phyloP scores from a whole-genome alignment of 2,329 filamentous ascomycete species.

The Cyphellophora attinorum region DNA sequence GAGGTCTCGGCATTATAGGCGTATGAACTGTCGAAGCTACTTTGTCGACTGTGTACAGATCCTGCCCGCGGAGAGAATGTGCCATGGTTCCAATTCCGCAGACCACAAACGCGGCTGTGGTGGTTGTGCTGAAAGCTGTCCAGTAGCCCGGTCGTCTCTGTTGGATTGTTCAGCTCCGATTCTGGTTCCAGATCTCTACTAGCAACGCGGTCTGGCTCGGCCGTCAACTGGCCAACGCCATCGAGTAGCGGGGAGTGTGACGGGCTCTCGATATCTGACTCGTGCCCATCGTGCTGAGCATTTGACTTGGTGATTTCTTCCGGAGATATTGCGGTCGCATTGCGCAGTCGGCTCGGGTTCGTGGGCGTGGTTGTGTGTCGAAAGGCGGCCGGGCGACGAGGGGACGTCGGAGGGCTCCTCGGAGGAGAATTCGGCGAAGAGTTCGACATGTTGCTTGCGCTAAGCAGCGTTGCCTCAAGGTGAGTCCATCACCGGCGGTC shows the following conservation, averaged over 20 bases:
- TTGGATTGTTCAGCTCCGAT: too few relatives aligned
- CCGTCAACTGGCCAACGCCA: background rate
- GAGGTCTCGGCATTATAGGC: slow-evolving; percentile 3
- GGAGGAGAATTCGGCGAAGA: background rate
- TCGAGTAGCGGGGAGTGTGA: too few relatives aligned
- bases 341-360: slow-evolving; percentile 17
- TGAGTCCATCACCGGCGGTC: too few relatives aligned
- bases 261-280: background rate
- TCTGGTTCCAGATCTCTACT: slow-evolving; percentile 5
- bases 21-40: slow-evolving; percentile 18
- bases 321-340: slow-evolving; percentile 15
- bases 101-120: slow-evolving; percentile 27
- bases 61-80: slow-evolving; percentile 62
- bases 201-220: slow-evolving; percentile 9
- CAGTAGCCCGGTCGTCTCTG: too few relatives aligned
- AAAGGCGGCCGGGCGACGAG: slow-evolving; percentile 5
- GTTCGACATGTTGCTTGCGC: too few relatives aligned
- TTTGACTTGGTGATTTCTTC: slow-evolving; percentile 15
- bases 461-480: too few relatives aligned
- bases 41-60: slow-evolving; percentile 35
- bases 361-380: slow-evolving; percentile 10
- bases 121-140: slow-evolving; percentile 31
- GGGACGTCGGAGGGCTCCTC: slow-evolving; percentile 9
- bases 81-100: slow-evolving; percentile 56
- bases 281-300: slow-evolving; percentile 6